Percentiles rank a stretch among this genome's conserved stretches.
Conservation (phyloP, 495 filamentous ascomycete species). For the Xylaria flabelliformis region DNA sequence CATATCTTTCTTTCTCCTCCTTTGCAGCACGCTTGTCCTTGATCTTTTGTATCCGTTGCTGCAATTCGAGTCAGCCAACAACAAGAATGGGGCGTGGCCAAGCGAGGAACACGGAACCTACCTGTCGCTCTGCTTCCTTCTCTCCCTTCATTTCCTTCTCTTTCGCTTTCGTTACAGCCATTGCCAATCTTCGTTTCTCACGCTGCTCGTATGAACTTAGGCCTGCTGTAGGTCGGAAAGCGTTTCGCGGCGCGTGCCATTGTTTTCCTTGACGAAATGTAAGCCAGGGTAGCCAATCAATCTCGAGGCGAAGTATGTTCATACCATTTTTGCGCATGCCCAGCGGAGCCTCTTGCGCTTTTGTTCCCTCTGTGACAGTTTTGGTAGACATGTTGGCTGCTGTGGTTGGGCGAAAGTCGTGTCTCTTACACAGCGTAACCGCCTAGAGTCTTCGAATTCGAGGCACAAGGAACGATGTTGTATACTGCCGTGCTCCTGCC, state of each 20-base stretch:
- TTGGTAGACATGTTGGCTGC: slow-evolving; percentile 29
- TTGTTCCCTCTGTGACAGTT: slow-evolving; percentile 25
- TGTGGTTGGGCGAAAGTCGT: neutral
- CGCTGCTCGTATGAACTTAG: slow-evolving; percentile 81
- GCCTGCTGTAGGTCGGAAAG: slow-evolving; percentile 85
- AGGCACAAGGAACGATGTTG: neutral
- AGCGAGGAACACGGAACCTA: slow-evolving; percentile 44
- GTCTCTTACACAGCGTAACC: neutral
- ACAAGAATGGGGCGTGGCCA: neutral
- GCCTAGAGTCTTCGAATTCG: neutral
- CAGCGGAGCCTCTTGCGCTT: slow-evolving; percentile 39
- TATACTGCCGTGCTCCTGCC: neutral
- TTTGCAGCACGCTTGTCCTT: slow-evolving; percentile 84
- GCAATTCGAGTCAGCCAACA: slow-evolving; percentile 26
- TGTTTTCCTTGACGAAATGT: slow-evolving; percentile 75
- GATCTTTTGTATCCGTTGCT: slow-evolving; percentile 78
- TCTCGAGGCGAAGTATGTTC: slow-evolving; percentile 8
- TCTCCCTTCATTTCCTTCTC: slow-evolving; percentile 96
- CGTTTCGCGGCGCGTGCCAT: slow-evolving; percentile 82
- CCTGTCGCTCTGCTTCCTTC: slow-evolving; percentile 86
- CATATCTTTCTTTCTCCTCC: slow-evolving; percentile 91
- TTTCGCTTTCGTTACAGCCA: slow-evolving; percentile 78
- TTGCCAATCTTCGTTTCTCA: slow-evolving; percentile 64
- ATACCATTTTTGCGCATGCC: slow-evolving; percentile 73
- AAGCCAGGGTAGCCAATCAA: slow-evolving; percentile 20